Percentiles rank a stretch among this genome's conserved stretches.
phyloP scores from a whole-genome alignment of 108 stramenopile genomes.

The Nitzschia sp. region DNA sequence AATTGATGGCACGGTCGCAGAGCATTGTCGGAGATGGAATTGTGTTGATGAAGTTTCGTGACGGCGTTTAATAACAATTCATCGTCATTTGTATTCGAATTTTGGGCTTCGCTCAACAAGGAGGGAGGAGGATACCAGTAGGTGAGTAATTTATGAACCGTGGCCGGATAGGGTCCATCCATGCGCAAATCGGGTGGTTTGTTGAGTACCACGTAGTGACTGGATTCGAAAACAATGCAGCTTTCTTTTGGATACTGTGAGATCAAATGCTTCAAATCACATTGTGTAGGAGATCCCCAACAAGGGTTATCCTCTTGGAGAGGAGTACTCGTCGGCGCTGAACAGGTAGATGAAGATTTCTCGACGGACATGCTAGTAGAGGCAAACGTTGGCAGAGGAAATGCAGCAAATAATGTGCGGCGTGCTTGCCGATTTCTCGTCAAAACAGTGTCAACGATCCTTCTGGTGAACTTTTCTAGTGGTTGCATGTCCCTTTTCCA shows the following conservation, averaged over 20 bases:
- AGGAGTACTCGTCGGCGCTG: too few relatives aligned
- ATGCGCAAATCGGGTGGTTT: constrained; percentile 90
- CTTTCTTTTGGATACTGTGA: constrained; percentile 25
- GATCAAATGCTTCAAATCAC: constrained; percentile 56
- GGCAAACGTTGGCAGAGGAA: too few relatives aligned
- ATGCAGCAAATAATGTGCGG: too few relatives aligned
- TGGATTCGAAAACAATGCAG: constrained; percentile 56
- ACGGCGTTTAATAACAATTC: constrained; percentile 34
- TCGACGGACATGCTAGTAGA: too few relatives aligned
- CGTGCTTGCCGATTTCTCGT: too few relatives aligned
- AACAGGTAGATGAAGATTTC: too few relatives aligned
- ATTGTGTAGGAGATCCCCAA: constrained; percentile 62
- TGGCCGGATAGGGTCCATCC: constrained; percentile 74
- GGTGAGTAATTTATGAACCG: constrained; percentile 78
- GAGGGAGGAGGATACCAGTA: constrained; percentile 78
- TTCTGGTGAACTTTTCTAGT: too few relatives aligned
- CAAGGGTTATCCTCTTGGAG: constrained; percentile 61
- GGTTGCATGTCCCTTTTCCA: too few relatives aligned
- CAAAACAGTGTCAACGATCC: too few relatives aligned
- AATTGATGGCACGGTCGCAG: constrained; percentile 86
- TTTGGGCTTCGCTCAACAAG: too few relatives aligned
- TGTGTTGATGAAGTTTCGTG: constrained; percentile 35
- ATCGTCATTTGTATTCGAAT: constrained; percentile 8
- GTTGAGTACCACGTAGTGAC: constrained; percentile 70
- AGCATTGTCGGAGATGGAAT: constrained; percentile 64